Conservation (phyloP, 306 rosid species). For the Pyrus bretschneideri region DNA sequence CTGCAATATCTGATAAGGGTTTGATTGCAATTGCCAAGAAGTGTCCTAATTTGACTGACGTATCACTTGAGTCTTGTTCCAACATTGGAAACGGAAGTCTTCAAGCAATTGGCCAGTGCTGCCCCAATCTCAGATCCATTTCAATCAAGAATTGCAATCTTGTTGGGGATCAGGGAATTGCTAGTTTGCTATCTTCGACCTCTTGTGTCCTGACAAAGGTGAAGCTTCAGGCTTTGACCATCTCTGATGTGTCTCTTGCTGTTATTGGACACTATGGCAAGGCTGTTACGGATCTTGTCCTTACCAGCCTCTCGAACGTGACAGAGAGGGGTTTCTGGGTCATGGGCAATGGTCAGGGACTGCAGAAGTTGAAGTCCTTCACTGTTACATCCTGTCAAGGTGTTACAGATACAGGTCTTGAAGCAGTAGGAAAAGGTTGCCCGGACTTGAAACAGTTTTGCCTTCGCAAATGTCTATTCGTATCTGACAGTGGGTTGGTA, state of each 20-base stretch:
- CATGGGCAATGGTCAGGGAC: constrained; percentile 78
- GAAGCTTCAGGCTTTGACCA: constrained; percentile 65
- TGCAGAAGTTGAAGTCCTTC: constrained; percentile 71
- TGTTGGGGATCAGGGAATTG: constrained; percentile 78
- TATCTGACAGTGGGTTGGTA: constrained; percentile 74
- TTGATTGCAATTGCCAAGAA: constrained; percentile 57
- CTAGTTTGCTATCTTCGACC: constrained; percentile 51
- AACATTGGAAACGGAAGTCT: constrained; percentile 71
- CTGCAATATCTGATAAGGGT: constrained; percentile 60
- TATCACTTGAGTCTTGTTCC: constrained; percentile 73
- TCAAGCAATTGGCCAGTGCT: constrained; percentile 62
- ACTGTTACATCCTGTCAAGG: constrained; percentile 66
- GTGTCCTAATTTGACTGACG: constrained; percentile 60
- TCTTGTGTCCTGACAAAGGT: constrained; percentile 49
- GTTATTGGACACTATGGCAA: constrained; percentile 83
- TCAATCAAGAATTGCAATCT: constrained; percentile 52
- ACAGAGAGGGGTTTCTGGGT: constrained; percentile 91
- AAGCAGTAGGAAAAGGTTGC: constrained; percentile 75
- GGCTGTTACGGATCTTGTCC: constrained; percentile 59
- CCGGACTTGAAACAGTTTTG: constrained; percentile 67
- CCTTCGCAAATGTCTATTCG: constrained; percentile 50
- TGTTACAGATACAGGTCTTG: constrained; percentile 64
- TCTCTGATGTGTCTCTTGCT: constrained; percentile 84
- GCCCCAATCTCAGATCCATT: constrained; percentile 59
- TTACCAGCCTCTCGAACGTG: constrained; percentile 51